These are phyloP conservation scores for Trametes coccinea DNA, from an alignment of 768 basidiomycete genomes.

Conservation along the genomic window DNA sequence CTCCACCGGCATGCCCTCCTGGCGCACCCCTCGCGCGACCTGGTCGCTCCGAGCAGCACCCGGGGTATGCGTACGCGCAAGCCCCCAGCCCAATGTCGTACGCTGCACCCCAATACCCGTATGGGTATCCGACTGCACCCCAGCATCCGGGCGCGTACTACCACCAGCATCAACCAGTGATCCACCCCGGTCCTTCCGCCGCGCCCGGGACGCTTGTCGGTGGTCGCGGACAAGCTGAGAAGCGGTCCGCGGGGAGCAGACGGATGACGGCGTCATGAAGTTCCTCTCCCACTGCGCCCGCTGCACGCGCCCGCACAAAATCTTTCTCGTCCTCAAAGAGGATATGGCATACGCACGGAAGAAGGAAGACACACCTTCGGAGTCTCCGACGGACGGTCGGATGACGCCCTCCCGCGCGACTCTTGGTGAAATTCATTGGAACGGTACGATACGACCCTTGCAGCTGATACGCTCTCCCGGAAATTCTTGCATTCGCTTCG, in stretches of 20 bases:
- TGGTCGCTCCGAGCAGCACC: background rate
- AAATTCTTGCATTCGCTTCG: background rate
- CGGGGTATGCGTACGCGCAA: background rate
- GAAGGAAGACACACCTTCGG: background rate
- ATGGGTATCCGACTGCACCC: background rate
- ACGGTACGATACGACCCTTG: background rate
- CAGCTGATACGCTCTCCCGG: background rate
- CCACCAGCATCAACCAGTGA: background rate
- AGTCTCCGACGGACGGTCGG: too few relatives aligned
- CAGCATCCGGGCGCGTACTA: background rate
- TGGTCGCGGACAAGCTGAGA: slow-evolving; percentile 1
- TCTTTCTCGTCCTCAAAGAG: background rate
- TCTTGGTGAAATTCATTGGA: background rate
- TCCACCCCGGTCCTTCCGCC: background rate
- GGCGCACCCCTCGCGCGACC: background rate
- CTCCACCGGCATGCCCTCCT: slow-evolving; percentile 13
- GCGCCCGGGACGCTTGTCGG: background rate
- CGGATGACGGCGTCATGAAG: slow-evolving; percentile 19
- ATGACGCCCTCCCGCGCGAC: too few relatives aligned
- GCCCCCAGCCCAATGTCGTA: background rate
- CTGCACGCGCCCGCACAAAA: background rate
- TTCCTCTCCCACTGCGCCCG: background rate
- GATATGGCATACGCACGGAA: background rate
- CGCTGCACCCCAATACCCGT: background rate
- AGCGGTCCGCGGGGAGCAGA: slow-evolving; percentile 11